phyloP scores from a whole-genome alignment of 352 stramenopile species.

The Blastocystis sp. region DNA sequence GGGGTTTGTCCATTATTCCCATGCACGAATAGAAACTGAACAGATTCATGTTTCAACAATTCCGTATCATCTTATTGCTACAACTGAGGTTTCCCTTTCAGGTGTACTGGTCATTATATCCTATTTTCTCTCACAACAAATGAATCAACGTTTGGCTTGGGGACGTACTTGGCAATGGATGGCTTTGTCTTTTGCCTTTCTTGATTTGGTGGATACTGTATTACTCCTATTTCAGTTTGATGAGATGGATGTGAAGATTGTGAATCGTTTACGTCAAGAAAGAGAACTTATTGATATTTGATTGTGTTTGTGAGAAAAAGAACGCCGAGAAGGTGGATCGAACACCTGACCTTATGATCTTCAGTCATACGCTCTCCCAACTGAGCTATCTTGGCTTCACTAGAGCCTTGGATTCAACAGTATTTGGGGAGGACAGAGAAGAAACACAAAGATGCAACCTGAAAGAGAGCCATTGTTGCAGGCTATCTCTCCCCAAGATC shows the following conservation, averaged over 20 bases:
- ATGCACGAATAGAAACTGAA: not conserved
- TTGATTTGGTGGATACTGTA: not conserved
- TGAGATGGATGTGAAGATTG: no score
- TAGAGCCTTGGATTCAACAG: not conserved
- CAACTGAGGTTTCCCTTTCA: not conserved
- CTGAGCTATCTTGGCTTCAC: conserved; percentile 66
- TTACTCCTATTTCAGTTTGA: no score
- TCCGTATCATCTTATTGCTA: not conserved
- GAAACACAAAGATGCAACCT: not conserved
- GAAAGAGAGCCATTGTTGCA: not conserved
- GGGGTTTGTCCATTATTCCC: not conserved
- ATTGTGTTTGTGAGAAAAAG: not conserved
- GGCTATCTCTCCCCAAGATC: no score
- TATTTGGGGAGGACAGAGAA: not conserved
- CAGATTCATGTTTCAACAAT: not conserved
- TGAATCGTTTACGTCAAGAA: not conserved
- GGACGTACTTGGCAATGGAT: not conserved
- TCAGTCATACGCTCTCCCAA: conserved; percentile 68
- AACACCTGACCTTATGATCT: conserved; percentile 69
- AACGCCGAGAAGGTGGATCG: conserved; percentile 67
- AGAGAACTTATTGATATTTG: not conserved
- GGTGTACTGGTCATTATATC: not conserved
- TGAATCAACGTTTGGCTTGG: not conserved
- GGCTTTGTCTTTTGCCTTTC: not conserved
- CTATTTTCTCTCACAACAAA: not conserved